Percentiles rank a stretch among this genome's conserved stretches.
Evolutionary conservation across 495 filamentous ascomycete genomes (phyloP).

Genomic region (Neurospora sp.): DNA sequence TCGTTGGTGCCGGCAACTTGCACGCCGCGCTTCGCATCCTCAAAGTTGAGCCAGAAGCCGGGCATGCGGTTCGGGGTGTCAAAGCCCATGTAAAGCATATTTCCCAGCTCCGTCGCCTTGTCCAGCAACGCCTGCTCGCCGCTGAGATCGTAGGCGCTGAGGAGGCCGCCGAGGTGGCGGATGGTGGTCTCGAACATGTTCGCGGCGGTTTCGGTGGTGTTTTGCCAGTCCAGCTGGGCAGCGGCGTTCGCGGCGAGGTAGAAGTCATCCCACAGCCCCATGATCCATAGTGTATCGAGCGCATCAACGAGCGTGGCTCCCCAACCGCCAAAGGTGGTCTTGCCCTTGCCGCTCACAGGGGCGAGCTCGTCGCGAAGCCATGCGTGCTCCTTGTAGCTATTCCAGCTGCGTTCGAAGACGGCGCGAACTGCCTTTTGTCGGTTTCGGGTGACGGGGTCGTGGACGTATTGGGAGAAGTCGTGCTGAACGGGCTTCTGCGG

Average conservation of each 20-base stretch:
- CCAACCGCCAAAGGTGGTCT: slow-evolving; percentile 69
- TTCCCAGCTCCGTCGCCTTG: slow-evolving; percentile 69
- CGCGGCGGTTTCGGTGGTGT: slow-evolving; percentile 38
- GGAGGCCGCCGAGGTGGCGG: slow-evolving; percentile 62
- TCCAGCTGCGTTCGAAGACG: slow-evolving; percentile 63
- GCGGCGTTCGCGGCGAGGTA: slow-evolving; percentile 58
- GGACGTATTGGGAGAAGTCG: slow-evolving; percentile 44
- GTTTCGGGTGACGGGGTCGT: slow-evolving; percentile 36
- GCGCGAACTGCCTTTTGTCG: slow-evolving; percentile 49
- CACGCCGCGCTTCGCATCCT: slow-evolving; percentile 69
- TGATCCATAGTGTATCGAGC: slow-evolving; percentile 77
- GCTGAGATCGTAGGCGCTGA: slow-evolving; percentile 69
- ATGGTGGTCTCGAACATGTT: slow-evolving; percentile 69
- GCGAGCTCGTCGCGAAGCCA: slow-evolving; percentile 71
- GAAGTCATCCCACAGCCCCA: slow-evolving; percentile 69
- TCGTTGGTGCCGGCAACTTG: slow-evolving; percentile 46
- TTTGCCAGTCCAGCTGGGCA: slow-evolving; percentile 63
- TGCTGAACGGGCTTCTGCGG: slow-evolving; percentile 59
- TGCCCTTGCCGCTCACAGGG: slow-evolving; percentile 46
- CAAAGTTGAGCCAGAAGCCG: slow-evolving; percentile 53
- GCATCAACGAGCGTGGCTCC: slow-evolving; percentile 72
- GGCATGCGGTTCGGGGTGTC: slow-evolving; percentile 88
- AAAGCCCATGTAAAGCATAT: slow-evolving; percentile 71
- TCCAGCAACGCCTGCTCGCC: slow-evolving; percentile 49
- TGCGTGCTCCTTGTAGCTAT: slow-evolving; percentile 63